Percentiles rank a stretch among this genome's conserved stretches.
Evolutionary conservation across 257 asterid genomes (phyloP).

Genomic region (Mitragyna speciosa): DNA sequence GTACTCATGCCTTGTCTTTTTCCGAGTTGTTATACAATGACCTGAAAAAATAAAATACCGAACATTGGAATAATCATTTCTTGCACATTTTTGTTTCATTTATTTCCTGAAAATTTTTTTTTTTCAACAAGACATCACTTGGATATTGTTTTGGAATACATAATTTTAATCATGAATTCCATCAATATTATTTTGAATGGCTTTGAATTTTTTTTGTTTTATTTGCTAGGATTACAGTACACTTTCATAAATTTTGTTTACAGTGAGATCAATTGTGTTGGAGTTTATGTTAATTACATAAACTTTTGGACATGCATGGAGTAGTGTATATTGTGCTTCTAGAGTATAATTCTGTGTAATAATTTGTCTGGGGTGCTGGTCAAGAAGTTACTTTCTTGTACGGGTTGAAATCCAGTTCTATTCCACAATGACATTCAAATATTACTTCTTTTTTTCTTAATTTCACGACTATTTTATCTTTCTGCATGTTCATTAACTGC

Average conservation of each 20-base stretch:
- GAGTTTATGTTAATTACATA: background rate
- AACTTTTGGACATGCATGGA: background rate
- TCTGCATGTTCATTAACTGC: background rate
- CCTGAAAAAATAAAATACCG: background rate
- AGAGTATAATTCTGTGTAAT: background rate
- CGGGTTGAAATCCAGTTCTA: no score
- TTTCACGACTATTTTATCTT: background rate
- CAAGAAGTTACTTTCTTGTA: no score
- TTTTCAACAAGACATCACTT: background rate
- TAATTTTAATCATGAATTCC: background rate
- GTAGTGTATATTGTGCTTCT: background rate
- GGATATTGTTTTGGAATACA: background rate
- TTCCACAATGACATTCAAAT: no score
- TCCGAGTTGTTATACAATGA: background rate
- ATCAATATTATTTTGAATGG: no score
- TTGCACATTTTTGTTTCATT: background rate
- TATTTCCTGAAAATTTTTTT: background rate
- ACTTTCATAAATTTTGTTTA: no score
- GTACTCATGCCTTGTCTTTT: background rate
- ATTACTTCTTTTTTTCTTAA: background rate
- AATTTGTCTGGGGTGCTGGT: no score
- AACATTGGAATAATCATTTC: background rate
- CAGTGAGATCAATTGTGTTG: background rate
- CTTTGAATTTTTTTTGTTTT: background rate
- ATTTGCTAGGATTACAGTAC: no score